Evolutionary conservation across 345 rosid genomes (phyloP), one percentile per base, ranked within the genome.

Genomic region (Microcos paniculata): DNA sequence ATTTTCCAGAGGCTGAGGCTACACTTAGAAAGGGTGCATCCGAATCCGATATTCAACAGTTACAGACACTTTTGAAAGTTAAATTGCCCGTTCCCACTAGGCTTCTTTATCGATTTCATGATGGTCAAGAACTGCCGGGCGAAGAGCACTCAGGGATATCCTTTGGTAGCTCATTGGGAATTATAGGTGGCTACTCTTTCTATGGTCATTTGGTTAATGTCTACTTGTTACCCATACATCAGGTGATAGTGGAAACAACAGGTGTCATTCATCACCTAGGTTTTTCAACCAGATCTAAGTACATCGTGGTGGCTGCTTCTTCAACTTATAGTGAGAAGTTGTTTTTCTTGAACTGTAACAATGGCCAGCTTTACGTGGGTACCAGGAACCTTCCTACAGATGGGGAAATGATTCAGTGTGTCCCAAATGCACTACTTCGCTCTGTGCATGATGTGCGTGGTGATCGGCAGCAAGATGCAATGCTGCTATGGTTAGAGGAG

Each of bases 401-500:
- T 15, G 87, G 84, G 62, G 92, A 92, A 69, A 86, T 91, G 93
- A 81, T 94, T 80, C 95, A 86, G 7, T 96, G 99, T 80, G 97
- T 94, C 21, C 99, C 98, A 6, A 76, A 74, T 56, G 45, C 84
- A 68, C 80, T 96, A 76, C 73, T 92, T 74, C 77, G 66, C 6
- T 86, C 93, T 18, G 87, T 80, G 70, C 89, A 87, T 76, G 87
- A 87, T 75, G 19, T 55, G 40, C 75, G 58, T 19, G 74, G 80
- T 2, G 86, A 89, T 62, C 82, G 83, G 53, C 87, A 85, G 70
- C 97, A 90, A 77, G 99, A 96, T 71, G 99, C 84, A 6, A 80
- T 92, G 91, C 66, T 96, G 74, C 88, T 94, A 33, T 96, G 99
- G 99, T 78, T 94, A 78, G 98, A 96, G 86, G 97, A 96, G 77